Conservation (phyloP, 345 rosid genomes). For the Mallotus nudiflorus region DNA sequence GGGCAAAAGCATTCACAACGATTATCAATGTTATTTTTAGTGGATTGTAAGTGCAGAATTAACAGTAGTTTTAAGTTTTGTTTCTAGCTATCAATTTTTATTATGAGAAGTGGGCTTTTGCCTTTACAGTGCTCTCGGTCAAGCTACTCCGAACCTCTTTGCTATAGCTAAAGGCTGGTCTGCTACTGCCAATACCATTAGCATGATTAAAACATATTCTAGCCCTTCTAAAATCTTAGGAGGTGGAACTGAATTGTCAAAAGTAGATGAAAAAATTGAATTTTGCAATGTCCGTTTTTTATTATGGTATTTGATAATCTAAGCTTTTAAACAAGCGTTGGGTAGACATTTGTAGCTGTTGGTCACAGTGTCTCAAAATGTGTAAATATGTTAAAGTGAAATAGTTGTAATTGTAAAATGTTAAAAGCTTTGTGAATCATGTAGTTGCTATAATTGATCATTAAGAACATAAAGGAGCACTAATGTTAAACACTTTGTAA, state of each 20-base stretch:
- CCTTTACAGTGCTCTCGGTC: constrained; percentile 64
- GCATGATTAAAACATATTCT: constrained; percentile 43
- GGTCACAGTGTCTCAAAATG: constrained; percentile 92
- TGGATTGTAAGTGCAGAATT: constrained; percentile 65
- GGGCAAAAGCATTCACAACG: constrained; percentile 80
- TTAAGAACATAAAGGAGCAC: no score
- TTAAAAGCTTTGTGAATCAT: no score
- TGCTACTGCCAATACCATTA: constrained; percentile 60
- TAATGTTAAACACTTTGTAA: no score
- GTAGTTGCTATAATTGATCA: no score
- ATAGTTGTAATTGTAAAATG: no score
- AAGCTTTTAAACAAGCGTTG: constrained; percentile 58
- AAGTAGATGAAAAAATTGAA: constrained; percentile 57
- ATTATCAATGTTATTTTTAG: constrained; percentile 71
- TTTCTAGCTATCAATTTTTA: constrained; percentile 9
- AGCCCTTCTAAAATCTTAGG: constrained; percentile 29
- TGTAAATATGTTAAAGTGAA: no score
- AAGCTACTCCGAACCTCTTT: constrained; percentile 70
- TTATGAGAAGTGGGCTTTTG: constrained; percentile 15
- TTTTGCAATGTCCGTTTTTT: constrained; percentile 55
- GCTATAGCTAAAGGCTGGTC: constrained; percentile 73
- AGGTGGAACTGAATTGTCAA: no score
- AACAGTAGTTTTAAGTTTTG: not conserved
- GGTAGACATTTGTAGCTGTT: constrained; percentile 65
- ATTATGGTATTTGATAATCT: constrained; percentile 58